Percentiles rank a stretch among this genome's conserved stretches.
These are phyloP conservation scores for Exophiala viscosa DNA, from an alignment of 2,329 filamentous ascomycete species.

Conservation along the genomic window DNA sequence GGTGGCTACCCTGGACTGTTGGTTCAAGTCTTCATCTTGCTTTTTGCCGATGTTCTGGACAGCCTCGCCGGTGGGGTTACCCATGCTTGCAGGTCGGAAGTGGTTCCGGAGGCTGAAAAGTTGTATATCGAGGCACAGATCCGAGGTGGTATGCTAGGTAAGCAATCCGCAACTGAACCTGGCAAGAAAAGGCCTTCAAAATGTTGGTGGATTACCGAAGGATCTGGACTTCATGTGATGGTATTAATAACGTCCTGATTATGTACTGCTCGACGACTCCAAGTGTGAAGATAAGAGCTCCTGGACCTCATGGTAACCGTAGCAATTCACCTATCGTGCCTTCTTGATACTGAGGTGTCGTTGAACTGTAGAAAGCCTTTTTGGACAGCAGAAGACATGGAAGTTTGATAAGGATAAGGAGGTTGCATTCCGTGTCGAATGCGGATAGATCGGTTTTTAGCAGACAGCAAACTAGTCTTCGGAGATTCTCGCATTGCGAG, in stretches of 20 bases:
- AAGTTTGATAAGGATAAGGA: background rate
- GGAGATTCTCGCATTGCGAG: too few species aligned
- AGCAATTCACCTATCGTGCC: conserved; percentile 11
- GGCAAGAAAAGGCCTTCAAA: too few species aligned
- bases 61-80: conserved; percentile 3
- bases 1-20: conserved; percentile 37
- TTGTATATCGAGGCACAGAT: background rate
- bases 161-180: too few species aligned
- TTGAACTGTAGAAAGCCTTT: background rate
- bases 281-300: conserved; percentile 6
- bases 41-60: conserved; percentile 4
- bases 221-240: background rate
- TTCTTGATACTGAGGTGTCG: conserved; percentile 4
- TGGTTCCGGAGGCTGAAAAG: background rate
- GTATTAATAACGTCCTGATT: background rate
- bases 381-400: background rate
- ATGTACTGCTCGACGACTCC: too few species aligned
- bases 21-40: conserved; percentile 11
- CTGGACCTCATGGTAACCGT: conserved; percentile 9
- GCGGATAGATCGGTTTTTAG: background rate
- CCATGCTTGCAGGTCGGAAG: background rate
- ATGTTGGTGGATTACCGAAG: too few species aligned
- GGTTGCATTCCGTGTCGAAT: background rate
- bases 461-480: too few species aligned
- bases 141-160: background rate